phyloP scores from a whole-genome alignment of 805 yeast species.

The Wickerhamomyces tratensis region DNA sequence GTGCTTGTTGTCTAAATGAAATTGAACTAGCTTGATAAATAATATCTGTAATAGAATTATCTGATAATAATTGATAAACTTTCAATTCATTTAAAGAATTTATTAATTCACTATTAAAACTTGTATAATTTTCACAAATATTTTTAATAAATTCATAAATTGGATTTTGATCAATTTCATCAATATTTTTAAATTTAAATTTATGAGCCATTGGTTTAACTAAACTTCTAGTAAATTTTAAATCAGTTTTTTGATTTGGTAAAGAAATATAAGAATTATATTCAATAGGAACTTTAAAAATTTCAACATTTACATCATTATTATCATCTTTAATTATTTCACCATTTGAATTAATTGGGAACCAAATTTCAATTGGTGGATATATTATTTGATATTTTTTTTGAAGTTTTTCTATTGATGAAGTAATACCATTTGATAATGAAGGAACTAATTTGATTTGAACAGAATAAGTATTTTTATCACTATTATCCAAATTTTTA shows the following conservation, averaged over 20 bases:
- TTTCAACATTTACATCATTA: slow-evolving; percentile 15
- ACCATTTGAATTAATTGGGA: slow-evolving; percentile 28
- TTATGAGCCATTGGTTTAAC: slow-evolving; percentile 19
- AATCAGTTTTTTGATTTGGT: slow-evolving; percentile 31
- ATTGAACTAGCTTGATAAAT: no score
- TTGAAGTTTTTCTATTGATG: slow-evolving; percentile 11
- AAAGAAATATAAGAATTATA: slow-evolving; percentile 30
- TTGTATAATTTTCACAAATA: no score
- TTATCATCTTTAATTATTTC: no score
- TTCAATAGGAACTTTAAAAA: slow-evolving; percentile 37
- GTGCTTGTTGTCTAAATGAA: no score
- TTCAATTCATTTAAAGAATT: no score
- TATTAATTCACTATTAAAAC: no score
- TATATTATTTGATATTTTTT: slow-evolving; percentile 13
- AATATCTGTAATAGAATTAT: no score
- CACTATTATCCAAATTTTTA: slow-evolving; percentile 8
- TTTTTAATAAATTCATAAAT: no score
- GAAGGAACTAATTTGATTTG: slow-evolving; percentile 39
- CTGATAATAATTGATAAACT: no score
- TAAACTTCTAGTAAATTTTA: slow-evolving; percentile 30
- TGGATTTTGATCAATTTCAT: no score
- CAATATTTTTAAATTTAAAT: no score
- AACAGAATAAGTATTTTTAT: slow-evolving; percentile 24
- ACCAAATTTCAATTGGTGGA: slow-evolving; percentile 53
- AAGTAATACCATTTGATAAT: slow-evolving; percentile 19